Base-by-base conservation (phyloP, 345 rosid species). In the Bruguiera sexangula region DNA sequence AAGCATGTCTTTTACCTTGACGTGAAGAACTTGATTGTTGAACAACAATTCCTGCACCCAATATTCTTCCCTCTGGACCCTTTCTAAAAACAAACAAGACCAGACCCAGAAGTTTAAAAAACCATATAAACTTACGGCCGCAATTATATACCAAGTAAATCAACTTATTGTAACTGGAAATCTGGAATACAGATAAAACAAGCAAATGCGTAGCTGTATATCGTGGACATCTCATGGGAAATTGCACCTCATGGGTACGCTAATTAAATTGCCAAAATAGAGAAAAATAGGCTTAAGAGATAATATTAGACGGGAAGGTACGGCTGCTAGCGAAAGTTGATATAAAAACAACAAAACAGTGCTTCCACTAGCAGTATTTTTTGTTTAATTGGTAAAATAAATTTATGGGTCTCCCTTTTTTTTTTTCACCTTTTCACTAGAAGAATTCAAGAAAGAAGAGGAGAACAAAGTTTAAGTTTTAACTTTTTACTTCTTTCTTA, bases 191-290 rank as follows among this genome's bases (percentile, higher is more conserved):
- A 69, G 63, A 71, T 79, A 75, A 74, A 79, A 64, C 63, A 69
- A 77, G 73, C 79, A 71, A 81, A 70, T 71, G 58, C 70, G 26
- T 37, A 58, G 31, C 65, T 13, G 18, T 43, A 13, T 39, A 53
- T 52, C 69, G 73, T 66, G 69, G 68, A 73, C 58, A 78, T 81
- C 88, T 73, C 85, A 86, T 87, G 88, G 90, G 87, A 93, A 88
- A 87, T 79, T 90, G 92, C 88, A 86, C 88, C 87, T 70, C 86
- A 73, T 78, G 76, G 77, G 77, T 73, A 81, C 70, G 82, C 81
- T 71, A 54, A 77, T 83, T 73, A 78, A 69, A 63, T 75, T 73
- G 56, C 71, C 71, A 79, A 77, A 70, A 71, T 64, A 62, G 63
- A 77, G 69, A 66, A 63, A 55, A 54, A 60, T 29, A 56, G 31